Evolutionary conservation across 2,329 filamentous ascomycete genomes (phyloP).

Genomic region (Fusarium sp.): DNA sequence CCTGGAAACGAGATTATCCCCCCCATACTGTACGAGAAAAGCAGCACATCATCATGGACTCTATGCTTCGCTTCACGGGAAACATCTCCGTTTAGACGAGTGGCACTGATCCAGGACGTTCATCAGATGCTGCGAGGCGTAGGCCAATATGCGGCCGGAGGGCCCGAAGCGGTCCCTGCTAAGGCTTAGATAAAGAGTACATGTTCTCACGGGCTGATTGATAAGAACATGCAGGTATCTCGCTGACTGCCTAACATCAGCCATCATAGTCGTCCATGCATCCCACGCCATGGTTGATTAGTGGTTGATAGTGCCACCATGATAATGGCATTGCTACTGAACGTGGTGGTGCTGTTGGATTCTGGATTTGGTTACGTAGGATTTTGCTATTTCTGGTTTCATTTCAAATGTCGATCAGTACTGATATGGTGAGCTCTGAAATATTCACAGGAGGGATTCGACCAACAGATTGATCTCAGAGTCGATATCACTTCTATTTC

Average conservation of each 20-base stretch:
- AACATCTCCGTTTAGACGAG: conserved; percentile 1
- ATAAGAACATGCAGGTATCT: neutral
- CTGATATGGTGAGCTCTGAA: neutral
- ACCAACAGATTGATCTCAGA: neutral
- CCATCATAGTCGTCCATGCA: neutral
- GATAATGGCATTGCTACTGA: neutral
- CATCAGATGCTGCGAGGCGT: conserved; percentile 5
- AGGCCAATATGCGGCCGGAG: conserved; percentile 7
- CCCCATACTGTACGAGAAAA: conserved; percentile 1
- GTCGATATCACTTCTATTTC: conserved; percentile 5
- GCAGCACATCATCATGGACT: neutral
- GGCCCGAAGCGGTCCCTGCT: conserved; percentile 14
- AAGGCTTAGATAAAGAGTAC: conserved; percentile 11
- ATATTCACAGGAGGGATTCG: neutral
- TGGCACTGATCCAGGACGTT: neutral
- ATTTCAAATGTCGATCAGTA: neutral
- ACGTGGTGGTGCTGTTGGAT: neutral
- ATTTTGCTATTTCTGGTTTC: neutral
- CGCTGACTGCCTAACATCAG: neutral
- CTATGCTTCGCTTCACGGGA: neutral
- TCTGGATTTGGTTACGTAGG: conserved; percentile 3
- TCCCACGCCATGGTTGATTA: neutral
- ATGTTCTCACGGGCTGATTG: neutral
- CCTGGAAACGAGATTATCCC: conserved; percentile 20
- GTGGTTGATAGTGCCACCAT: neutral